These are phyloP conservation scores for Lithospermum erythrorhizon DNA, from an alignment of 257 asterid genomes.

Conservation along the genomic window DNA sequence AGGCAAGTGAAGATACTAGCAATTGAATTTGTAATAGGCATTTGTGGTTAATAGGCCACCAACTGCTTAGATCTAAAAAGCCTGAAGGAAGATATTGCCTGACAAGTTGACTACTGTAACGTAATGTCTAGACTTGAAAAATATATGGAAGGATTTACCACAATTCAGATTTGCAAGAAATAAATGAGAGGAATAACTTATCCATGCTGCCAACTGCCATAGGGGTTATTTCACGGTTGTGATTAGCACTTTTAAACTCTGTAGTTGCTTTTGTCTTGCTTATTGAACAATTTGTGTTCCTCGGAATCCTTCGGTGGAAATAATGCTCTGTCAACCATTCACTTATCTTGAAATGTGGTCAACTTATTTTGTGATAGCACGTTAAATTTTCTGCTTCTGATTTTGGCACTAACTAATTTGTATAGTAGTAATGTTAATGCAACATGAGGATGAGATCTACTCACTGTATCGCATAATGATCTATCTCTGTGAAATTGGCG, in stretches of 20 bases:
- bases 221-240: no score
- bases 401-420: not conserved
- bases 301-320: not conserved
- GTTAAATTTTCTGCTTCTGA: not conserved
- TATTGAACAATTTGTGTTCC: not conserved
- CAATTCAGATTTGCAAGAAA: no score
- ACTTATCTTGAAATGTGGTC: not conserved
- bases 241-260: not conserved
- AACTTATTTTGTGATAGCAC: no score
- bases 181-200: no score
- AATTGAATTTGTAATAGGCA: no score
- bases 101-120: no score
- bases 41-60: no score
- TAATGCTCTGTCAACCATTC: not conserved
- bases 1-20: no score
- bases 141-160: not conserved
- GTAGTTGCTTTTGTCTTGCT: not conserved
- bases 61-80: no score
- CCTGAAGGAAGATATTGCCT: not conserved
- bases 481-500: conserved; percentile 16
- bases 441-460: not conserved
- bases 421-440: no score
- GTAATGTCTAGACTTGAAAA: not conserved
- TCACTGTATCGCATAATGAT: conserved; percentile 18
- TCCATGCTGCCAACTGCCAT: no score